Base-by-base conservation (phyloP, 1,139 yeast genomes). In the Scheffersomyces illinoinensis region DNA sequence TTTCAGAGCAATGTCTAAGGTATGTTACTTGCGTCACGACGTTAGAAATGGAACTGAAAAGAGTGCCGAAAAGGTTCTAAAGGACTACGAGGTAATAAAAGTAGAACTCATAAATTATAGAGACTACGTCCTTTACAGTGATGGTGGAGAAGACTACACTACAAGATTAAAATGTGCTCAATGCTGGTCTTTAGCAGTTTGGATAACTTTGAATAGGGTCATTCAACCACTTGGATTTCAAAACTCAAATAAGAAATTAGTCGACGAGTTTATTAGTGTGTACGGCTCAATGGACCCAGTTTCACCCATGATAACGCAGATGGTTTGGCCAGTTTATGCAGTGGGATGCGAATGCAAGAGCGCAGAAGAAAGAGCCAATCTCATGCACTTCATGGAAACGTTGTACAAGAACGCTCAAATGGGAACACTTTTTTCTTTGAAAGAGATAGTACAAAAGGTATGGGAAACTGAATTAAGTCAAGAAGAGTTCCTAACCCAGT, bases 281-380 rank as follows among this genome's bases (percentile, higher is more conserved):
- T 83, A 84, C 63, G 73, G 75, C 2, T 69, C 81, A 0, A 71
- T 84, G 76, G 78, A 81, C 23, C 66, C 79, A 1, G 65, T 67
- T 7, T 76, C 83, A 1, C 85, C 86, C 1, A 68, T 79, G 26
- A 81, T 83, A 2, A 83, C 86, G 1, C 88, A 84, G 63, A 84
- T 84, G 87, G 86, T 84, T 2, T 84, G 87, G 87, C 88, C 88
- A 0, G 72, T 84, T 0, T 82, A 81, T 66, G 81, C 82, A 8
- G 72, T 84, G 53, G 84, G 81, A 1, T 73, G 85, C 54, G 78
- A 76, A 60, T 78, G 84, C 56, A 62, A 64, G 17, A 70, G 75
- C 0, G 65, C 59, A 0, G 70, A 62, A 21, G 82, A 81, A 54
- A 65, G 77, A 54, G 56, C 60, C 0, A 59, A 59, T 4, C 61